Base-by-base conservation (phyloP, 805 yeast species). In the Ogataea chonburiensis region DNA sequence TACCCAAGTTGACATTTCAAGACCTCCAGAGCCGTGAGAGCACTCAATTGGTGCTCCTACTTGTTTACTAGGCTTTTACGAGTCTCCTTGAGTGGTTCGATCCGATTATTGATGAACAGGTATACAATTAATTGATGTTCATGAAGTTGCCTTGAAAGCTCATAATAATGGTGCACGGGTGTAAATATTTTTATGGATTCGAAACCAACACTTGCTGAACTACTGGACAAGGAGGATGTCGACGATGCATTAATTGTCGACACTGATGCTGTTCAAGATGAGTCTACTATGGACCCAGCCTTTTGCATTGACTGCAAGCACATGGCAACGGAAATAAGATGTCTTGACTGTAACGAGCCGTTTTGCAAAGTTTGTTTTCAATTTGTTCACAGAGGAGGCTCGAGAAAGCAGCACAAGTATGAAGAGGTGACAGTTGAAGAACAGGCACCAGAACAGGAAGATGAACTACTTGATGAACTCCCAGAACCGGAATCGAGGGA, bases 291-390 rank as follows among this genome's bases (percentile, higher is more conserved):
- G 12, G 67, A 69, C 52, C 60, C 69, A 10, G 49, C 58, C 8
- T 60, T 72, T 26, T 84, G 93, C 57, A 68, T 77, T 12, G 91
- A 83, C 46, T 83, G 93, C 56, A 73, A 73, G 23, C 86, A 82
- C 53, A 85, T 79, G 77, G 81, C 85, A 14, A 64, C 74, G 4
- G 86, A 80, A 47, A 57, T 79, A n/a, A 56, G 64, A 23, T 83
- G 93, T 57, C 52, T 60, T 20, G 69, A 68, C 38, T 83, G 93
- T 60, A 75, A 71, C 25, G 91, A 83, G 49, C 66, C 66, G 11
- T 83, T 79, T 49, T 83, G 93, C 58, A 67, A 70, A 19, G 85
- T 81, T 3, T 84, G 91, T 53, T 82, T 73, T 51, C 76, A 68
- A 28, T 71, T 80, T 63, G 66, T 81, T 15, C 93, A 83, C 50